A percentile compares a stretch with the other conserved stretches of the same genome.
phyloP scores from a whole-genome alignment of 345 rosid genomes.

The Salix udensis region DNA sequence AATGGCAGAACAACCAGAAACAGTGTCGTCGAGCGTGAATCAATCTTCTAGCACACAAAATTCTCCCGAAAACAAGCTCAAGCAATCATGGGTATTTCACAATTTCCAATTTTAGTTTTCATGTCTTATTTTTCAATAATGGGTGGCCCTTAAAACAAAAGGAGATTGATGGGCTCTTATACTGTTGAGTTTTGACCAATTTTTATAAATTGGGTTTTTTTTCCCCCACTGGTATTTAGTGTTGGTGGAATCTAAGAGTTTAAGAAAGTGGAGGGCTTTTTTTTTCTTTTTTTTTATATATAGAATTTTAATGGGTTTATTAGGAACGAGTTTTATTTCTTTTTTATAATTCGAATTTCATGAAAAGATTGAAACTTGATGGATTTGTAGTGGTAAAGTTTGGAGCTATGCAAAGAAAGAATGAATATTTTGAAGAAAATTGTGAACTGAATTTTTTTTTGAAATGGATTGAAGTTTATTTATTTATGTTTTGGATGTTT shows the following conservation, averaged over 20 bases:
- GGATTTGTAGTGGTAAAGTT: background rate
- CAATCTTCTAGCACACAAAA: conserved; percentile 7
- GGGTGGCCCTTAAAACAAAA: background rate
- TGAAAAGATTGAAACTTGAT: background rate
- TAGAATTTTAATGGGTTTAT: background rate
- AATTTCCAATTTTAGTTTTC: background rate
- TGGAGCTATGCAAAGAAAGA: background rate
- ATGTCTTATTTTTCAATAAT: background rate
- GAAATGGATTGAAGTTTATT: background rate
- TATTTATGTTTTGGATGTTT: background rate
- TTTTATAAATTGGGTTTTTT: background rate
- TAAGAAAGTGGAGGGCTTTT: background rate
- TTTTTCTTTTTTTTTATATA: background rate
- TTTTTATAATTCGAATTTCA: background rate
- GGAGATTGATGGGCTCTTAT: background rate
- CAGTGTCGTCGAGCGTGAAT: background rate
- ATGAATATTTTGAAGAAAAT: background rate
- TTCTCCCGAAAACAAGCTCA: background rate
- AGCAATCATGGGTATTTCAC: conserved; percentile 7
- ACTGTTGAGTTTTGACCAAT: background rate
- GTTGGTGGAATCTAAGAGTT: background rate
- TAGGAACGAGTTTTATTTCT: background rate
- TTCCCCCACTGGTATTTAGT: background rate
- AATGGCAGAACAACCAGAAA: conserved; percentile 5
- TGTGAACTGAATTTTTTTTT: background rate